A percentile compares a stretch with the other conserved stretches of the same genome.
Conservation (phyloP, 2,329 filamentous ascomycete genomes). For the Mollisiaceae sp. region DNA sequence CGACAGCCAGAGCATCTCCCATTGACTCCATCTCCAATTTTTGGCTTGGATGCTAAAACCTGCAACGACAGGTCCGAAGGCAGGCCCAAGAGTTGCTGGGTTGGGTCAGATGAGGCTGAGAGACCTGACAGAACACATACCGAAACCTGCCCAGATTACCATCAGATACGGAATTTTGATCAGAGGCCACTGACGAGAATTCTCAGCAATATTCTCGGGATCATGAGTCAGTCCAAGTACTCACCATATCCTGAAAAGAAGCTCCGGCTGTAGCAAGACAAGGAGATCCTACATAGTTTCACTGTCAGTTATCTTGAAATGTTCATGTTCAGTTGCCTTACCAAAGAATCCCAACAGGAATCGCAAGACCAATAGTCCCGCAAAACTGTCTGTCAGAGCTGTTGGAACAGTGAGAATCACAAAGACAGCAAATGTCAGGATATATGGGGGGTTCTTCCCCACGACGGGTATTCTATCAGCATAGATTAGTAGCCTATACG, state of each 20-base stretch:
- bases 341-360: slow-evolving; percentile 68
- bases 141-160: slow-evolving; percentile 6
- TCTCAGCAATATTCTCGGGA: slow-evolving; percentile 32
- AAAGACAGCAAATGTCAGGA: slow-evolving; percentile 69
- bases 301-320: background rate
- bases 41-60: slow-evolving; percentile 61
- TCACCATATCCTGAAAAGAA: slow-evolving; percentile 4
- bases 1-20: slow-evolving; percentile 65
- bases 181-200: background rate
- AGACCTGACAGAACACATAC: background rate
- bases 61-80: slow-evolving; percentile 62
- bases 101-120: background rate
- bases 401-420: slow-evolving; percentile 68
- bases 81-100: slow-evolving; percentile 46
- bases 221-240: background rate
- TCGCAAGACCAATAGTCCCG: slow-evolving; percentile 64
- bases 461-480: slow-evolving; percentile 63
- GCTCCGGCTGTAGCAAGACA: slow-evolving; percentile 4
- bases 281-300: slow-evolving; percentile 1
- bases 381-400: slow-evolving; percentile 63
- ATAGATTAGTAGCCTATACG: background rate
- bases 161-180: slow-evolving; percentile 14
- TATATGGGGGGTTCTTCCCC: slow-evolving; percentile 69
- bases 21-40: slow-evolving; percentile 65
- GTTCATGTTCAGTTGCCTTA: background rate